Base-by-base conservation (phyloP, 495 filamentous ascomycete species). In the Stereocaulon alpinum region DNA sequence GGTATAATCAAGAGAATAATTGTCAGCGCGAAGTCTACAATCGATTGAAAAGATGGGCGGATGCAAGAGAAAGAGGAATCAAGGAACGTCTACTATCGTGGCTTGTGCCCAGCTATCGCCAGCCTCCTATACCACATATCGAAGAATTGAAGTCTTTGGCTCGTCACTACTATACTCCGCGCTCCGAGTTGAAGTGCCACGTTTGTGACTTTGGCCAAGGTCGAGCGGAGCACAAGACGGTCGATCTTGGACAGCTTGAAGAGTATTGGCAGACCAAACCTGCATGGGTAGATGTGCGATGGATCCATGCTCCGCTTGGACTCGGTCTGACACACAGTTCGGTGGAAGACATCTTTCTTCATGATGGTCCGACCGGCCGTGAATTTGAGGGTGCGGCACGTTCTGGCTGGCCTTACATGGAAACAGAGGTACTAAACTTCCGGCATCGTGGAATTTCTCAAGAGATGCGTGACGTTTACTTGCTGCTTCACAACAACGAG, bases 261-360 rank as follows among this genome's bases (percentile, higher is more conserved):
- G 60, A 66, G 14, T 67, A 59, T 41, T 64, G 63, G 67, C 55
- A 68, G 18, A 49, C 37, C 15, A 69, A 67, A 48, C 65, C 67
- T 40, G 51, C 62, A 7, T 69, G 67, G 65, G 67, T 56, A 6
- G 61, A 61, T 24, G 63, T 69, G 18, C 61, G 67, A 45, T 70
- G 67, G 65, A 69, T 67, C 17, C 68, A 70, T 47, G 67, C 64
- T 43, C 68, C 68, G 3, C 63, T 70, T 18, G 68, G 68, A 14
- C n/a, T 70, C 17, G 68, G 68, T n/a, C 59, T 70, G 20, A 56
- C 61, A 20, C 68, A 70, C 42, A 69, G 67, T 10, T 65, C 66
- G 40, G 50, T 68, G 18, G 55, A 63, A 22, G 57, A 65, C 30
- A 61, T 67, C 40, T 68, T 61, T 40, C 52, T 67, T 20, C 65